Evolutionary conservation across 2,329 filamentous ascomycete genomes (phyloP).

Genomic region (Talaromyces islandicus): DNA sequence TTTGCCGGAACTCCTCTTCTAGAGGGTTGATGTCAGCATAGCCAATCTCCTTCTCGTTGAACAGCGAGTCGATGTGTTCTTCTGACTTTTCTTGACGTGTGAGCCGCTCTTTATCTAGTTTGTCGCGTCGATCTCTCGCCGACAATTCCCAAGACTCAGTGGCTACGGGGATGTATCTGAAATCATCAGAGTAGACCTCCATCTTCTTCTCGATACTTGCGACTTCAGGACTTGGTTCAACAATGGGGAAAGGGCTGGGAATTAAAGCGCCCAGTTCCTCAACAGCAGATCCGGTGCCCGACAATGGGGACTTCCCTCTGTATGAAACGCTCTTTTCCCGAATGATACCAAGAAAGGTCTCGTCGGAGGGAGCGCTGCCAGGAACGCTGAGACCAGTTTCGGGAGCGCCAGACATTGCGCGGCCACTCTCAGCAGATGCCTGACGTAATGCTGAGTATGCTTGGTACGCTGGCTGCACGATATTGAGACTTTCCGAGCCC

Average conservation of each 20-base stretch:
- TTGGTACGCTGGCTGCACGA: conserved; percentile 39
- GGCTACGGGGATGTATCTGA: conserved; percentile 37
- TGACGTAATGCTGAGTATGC: conserved; percentile 43
- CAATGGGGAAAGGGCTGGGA: conserved; percentile 26
- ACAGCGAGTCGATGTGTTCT: conserved; percentile 47
- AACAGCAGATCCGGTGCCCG: conserved; percentile 23
- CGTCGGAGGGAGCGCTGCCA: conserved; percentile 30
- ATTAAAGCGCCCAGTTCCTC: conserved; percentile 31
- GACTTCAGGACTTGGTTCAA: conserved; percentile 28
- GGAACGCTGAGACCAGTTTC: conserved; percentile 15
- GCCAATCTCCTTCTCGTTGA: conserved; percentile 52
- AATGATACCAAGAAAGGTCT: conserved; percentile 44
- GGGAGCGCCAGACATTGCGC: conserved; percentile 34
- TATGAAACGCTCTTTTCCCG: conserved; percentile 41
- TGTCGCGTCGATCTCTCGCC: conserved; percentile 37
- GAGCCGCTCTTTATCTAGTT: conserved; percentile 44
- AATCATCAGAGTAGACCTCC: conserved; percentile 34
- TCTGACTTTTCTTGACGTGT: conserved; percentile 48
- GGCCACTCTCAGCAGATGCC: conserved; percentile 38
- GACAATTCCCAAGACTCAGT: conserved; percentile 42
- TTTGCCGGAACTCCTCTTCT: conserved; percentile 50
- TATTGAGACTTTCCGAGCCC: conserved; percentile 31
- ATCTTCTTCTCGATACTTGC: conserved; percentile 27
- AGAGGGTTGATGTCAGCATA: conserved; percentile 52
- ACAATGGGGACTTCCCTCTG: conserved; percentile 20